These are phyloP conservation scores for Raphidocelis subcapitata DNA, from an alignment of 139 green algal species.

Conservation along the genomic window DNA sequence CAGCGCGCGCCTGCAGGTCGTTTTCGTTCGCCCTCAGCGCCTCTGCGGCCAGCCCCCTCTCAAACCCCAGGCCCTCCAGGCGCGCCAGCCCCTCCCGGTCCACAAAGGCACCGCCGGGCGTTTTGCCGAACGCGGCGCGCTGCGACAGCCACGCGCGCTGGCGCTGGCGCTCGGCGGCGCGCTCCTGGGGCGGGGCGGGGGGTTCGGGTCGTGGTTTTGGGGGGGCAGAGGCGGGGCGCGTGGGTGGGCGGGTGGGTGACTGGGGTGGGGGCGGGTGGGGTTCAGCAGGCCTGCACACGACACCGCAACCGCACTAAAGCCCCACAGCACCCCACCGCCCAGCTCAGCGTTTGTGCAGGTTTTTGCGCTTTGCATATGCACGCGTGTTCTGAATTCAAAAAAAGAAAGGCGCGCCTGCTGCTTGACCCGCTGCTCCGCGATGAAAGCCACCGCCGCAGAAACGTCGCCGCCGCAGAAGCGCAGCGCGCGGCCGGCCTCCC, in stretches of 20 bases:
- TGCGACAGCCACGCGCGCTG: conserved; percentile 24
- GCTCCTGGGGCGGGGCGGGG: conserved; percentile 25
- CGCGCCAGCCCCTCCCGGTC: conserved; percentile 37
- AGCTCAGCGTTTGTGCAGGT: too few relatives aligned
- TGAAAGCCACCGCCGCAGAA: conserved; percentile 43
- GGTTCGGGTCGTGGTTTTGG: too few relatives aligned
- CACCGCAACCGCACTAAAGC: too few relatives aligned
- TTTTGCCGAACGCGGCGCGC: conserved; percentile 35
- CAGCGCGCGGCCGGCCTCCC: conserved; percentile 45
- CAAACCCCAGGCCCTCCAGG: conserved; percentile 33
- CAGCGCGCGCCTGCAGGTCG: background rate
- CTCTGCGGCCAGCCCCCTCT: conserved; percentile 31
- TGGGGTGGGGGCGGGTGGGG: too few relatives aligned
- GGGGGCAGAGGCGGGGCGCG: too few relatives aligned
- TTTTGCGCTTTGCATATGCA: too few relatives aligned
- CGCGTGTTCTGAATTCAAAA: too few relatives aligned
- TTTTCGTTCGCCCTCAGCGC: conserved; percentile 31
- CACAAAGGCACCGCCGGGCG: conserved; percentile 38
- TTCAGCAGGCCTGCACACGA: too few relatives aligned
- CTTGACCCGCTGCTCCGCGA: conserved; percentile 38
- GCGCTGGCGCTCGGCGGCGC: background rate
- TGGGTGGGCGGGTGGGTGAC: too few relatives aligned
- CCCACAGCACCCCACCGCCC: too few relatives aligned
- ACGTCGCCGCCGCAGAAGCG: conserved; percentile 52
- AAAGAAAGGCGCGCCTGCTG: conserved; percentile 29